Conservation (phyloP, 225 moss, liverwort and hornwort species). For the Anthoceros angustus region DNA sequence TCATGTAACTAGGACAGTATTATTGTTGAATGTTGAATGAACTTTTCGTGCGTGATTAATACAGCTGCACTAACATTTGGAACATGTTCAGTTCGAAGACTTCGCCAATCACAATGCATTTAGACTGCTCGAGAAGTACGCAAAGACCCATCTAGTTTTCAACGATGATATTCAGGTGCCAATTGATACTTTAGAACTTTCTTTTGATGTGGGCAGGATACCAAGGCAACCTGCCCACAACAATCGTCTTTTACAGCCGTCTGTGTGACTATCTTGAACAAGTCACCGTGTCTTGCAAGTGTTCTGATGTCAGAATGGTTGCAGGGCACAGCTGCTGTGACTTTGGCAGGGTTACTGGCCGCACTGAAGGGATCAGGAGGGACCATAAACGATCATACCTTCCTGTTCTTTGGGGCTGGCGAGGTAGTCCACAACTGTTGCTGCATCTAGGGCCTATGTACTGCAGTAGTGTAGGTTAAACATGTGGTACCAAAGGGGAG, state of each 20-base stretch:
- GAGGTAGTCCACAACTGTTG: neutral
- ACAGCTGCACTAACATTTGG: neutral
- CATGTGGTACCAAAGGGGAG: neutral
- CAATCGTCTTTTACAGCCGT: neutral
- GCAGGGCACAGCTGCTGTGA: slow-evolving; percentile 6
- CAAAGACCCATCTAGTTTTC: neutral
- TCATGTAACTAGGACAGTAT: neutral
- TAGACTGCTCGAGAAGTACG: slow-evolving; percentile 2
- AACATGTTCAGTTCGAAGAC: slow-evolving; percentile 5
- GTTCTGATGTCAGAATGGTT: neutral
- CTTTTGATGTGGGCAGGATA: neutral
- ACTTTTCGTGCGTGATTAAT: neutral
- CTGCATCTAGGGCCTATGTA: neutral
- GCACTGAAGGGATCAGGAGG: slow-evolving; percentile 3
- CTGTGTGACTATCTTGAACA: neutral
- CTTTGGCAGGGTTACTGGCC: slow-evolving; percentile 4
- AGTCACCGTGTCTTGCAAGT: neutral
- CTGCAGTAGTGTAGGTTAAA: neutral
- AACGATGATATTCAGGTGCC: slow-evolving; percentile 8
- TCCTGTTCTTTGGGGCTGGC: slow-evolving; percentile 4
- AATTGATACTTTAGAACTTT: neutral
- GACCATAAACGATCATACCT: neutral
- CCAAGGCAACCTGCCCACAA: no score
- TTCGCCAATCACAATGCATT: slow-evolving; percentile 7
- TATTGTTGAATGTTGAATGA: neutral